A percentile compares a stretch with the other conserved stretches of the same genome.
phyloP scores from a whole-genome alignment of 164 flowering plant genomes.

The Vitis amurensis region DNA sequence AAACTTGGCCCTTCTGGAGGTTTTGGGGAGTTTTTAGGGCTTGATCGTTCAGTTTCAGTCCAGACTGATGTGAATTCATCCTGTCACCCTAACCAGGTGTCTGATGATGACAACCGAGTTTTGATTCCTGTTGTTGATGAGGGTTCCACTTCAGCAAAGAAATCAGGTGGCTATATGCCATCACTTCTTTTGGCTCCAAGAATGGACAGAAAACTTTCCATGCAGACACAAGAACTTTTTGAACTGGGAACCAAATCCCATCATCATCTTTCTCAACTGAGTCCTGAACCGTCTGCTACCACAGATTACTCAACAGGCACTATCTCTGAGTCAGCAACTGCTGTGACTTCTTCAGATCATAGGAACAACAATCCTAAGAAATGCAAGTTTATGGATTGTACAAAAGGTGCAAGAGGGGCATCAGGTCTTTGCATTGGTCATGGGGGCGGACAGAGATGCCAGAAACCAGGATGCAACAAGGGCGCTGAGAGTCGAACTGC shows the following conservation, averaged over 20 bases:
- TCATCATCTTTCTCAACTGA: constrained; percentile 22
- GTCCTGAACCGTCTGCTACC: constrained; percentile 47
- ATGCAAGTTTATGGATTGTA: constrained; percentile 69
- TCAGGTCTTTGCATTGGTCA: constrained; percentile 94
- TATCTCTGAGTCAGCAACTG: constrained; percentile 38
- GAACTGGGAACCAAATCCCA: constrained; percentile 26
- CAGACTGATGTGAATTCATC: constrained; percentile 19
- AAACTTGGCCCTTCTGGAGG: constrained; percentile 67
- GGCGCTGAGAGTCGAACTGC: constrained; percentile 97
- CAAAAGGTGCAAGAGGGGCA: constrained; percentile 88
- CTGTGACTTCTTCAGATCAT: constrained; percentile 37
- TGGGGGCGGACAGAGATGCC: constrained; percentile 97
- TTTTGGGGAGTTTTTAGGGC: constrained; percentile 22
- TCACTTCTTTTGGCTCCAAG: constrained; percentile 77
- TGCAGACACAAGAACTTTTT: constrained; percentile 24
- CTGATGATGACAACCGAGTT: no score
- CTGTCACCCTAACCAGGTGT: neutral
- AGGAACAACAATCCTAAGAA: constrained; percentile 46
- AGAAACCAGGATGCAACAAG: constrained; percentile 79
- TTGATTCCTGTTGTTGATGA: constrained; percentile 62
- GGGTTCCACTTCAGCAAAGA: constrained; percentile 89
- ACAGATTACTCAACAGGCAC: constrained; percentile 44
- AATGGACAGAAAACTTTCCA: constrained; percentile 20
- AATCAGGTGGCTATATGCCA: constrained; percentile 88
- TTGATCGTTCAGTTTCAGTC: constrained; percentile 36